Conservation (phyloP, 1,139 yeast genomes). For the Kluyveromyces sp. region DNA sequence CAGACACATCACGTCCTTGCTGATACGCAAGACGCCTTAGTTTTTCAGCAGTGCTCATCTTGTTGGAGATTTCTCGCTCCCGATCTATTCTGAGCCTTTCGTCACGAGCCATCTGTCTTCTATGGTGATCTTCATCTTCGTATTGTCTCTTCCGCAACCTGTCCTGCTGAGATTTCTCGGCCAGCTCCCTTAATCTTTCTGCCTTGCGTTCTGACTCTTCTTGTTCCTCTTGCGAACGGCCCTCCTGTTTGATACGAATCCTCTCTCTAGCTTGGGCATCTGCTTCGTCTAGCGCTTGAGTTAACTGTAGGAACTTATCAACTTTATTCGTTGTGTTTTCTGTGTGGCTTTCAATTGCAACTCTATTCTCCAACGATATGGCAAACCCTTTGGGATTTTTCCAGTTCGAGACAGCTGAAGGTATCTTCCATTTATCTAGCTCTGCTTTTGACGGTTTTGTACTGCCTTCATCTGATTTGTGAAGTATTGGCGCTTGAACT, state of each 20-base stretch:
- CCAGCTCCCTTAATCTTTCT: constrained; percentile 48
- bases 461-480: constrained; percentile 17
- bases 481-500: constrained; percentile 40
- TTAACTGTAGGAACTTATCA: constrained; percentile 54
- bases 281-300: constrained; percentile 69
- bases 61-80: constrained; percentile 38
- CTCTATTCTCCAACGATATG: constrained; percentile 70
- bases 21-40: constrained; percentile 39
- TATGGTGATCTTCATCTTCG: constrained; percentile 16
- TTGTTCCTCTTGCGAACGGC: constrained; percentile 39
- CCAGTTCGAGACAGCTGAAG: constrained; percentile 93
- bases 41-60: constrained; percentile 42
- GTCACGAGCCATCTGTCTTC: constrained; percentile 37
- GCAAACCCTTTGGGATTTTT: constrained; percentile 90
- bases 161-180: constrained; percentile 47
- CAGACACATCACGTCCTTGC: constrained; percentile 48
- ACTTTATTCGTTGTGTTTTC: constrained; percentile 38
- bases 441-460: constrained; percentile 66
- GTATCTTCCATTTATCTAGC: constrained; percentile 77
- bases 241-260: constrained; percentile 51
- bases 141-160: constrained; percentile 13
- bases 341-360: constrained; percentile 42
- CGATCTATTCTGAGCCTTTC: constrained; percentile 43
- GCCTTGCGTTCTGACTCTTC: constrained; percentile 61
- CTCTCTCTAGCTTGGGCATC: constrained; percentile 70